A percentile compares a stretch with the other conserved stretches of the same genome.
Conservation (phyloP, 1,139 yeast genomes). For the Suhomyces yuchorum region DNA sequence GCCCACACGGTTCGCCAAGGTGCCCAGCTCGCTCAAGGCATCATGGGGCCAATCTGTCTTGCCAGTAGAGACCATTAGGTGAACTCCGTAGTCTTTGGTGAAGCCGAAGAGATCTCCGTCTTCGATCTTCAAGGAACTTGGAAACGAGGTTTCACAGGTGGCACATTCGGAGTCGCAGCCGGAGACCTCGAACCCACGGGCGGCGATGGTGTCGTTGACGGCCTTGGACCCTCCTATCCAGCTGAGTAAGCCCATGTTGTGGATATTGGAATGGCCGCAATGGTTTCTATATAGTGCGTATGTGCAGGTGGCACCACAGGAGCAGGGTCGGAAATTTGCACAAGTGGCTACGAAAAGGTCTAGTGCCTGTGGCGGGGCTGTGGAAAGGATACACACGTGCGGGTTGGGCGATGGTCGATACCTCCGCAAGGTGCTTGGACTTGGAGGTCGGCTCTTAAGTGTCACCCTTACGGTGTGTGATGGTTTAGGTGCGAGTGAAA, state of each 20-base stretch:
- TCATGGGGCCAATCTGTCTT: conserved; percentile 83
- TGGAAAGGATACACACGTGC: no score
- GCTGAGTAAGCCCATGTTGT: conserved; percentile 10
- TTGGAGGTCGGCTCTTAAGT: no score
- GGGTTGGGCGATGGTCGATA: no score
- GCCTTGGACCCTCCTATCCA: conserved; percentile 5
- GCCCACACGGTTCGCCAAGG: conserved; percentile 53
- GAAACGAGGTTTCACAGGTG: conserved; percentile 54
- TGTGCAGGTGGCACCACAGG: neutral
- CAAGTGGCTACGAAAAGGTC: no score
- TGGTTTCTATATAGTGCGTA: no score
- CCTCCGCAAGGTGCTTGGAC: no score
- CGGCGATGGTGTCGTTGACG: conserved; percentile 7
- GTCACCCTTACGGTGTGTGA: no score
- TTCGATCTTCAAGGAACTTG: conserved; percentile 58
- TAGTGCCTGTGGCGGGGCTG: no score
- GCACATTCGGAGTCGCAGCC: conserved; percentile 53
- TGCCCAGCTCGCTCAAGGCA: conserved; percentile 56
- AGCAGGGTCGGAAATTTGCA: no score
- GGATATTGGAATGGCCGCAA: neutral
- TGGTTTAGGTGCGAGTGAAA: neutral
- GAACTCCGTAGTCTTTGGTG: conserved; percentile 68
- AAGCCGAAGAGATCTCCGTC: conserved; percentile 60
- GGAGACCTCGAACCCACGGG: conserved; percentile 45
- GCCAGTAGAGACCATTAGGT: conserved; percentile 80